Conservation (phyloP, 2,329 filamentous ascomycete species). For the Fusarium annulatum region DNA sequence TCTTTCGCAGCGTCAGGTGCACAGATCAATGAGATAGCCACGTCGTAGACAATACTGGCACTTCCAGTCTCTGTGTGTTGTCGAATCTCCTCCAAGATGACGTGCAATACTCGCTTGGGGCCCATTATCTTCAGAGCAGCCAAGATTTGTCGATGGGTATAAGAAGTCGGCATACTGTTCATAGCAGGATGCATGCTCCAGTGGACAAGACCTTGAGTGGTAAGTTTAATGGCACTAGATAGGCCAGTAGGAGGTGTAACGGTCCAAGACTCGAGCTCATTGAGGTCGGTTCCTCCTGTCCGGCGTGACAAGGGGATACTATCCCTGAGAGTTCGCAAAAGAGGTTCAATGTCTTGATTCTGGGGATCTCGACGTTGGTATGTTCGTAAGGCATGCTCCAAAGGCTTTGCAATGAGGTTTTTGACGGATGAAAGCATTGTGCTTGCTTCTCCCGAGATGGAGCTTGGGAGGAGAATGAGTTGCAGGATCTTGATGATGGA, state of each 20-base stretch:
- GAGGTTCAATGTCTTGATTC: slow-evolving; percentile 75
- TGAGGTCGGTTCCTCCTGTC: slow-evolving; percentile 70
- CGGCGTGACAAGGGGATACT: slow-evolving; percentile 69
- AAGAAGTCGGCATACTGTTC: slow-evolving; percentile 70
- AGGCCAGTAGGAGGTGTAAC: slow-evolving; percentile 67
- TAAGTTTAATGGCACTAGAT: slow-evolving; percentile 66
- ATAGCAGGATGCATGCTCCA: slow-evolving; percentile 72
- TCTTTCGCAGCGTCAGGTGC: slow-evolving; percentile 68
- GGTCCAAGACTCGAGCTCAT: slow-evolving; percentile 77
- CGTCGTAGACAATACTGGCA: slow-evolving; percentile 72
- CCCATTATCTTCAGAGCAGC: slow-evolving; percentile 70
- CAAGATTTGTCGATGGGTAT: slow-evolving; percentile 78
- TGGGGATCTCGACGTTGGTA: slow-evolving; percentile 75
- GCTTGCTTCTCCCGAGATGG: slow-evolving; percentile 77
- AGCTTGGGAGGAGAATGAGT: slow-evolving; percentile 75
- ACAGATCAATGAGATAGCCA: slow-evolving; percentile 76
- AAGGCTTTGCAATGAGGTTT: slow-evolving; percentile 74
- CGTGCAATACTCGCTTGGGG: slow-evolving; percentile 66
- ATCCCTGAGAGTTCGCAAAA: slow-evolving; percentile 73
- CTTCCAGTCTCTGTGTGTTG: slow-evolving; percentile 69
- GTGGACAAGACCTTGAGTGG: slow-evolving; percentile 70
- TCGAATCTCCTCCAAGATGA: slow-evolving; percentile 76
- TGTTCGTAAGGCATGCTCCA: slow-evolving; percentile 74
- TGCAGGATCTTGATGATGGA: slow-evolving; percentile 78
- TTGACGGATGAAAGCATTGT: slow-evolving; percentile 78